Evolutionary conservation across 2,329 filamentous ascomycete genomes (phyloP), one percentile per base, ranked within the genome.

Genomic region (Cytospora piceicola): DNA sequence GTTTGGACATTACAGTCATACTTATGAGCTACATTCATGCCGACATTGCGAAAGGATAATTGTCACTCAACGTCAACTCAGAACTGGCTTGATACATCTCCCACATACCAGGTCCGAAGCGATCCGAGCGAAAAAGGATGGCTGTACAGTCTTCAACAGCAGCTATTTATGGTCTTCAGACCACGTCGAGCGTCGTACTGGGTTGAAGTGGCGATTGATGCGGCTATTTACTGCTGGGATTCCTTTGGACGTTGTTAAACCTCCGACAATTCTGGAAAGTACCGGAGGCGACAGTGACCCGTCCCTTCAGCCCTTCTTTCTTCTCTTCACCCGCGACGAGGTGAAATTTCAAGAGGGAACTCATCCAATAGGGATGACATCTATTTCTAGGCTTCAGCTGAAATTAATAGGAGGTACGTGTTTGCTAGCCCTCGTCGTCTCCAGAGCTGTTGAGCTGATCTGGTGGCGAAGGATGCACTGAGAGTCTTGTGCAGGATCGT

Each of bases 101-200:
- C 55, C 55, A 15, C 24, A 58, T 2, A 58, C 55, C 14, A n/a
- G 12, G 55, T 9, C 15, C n/a, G 55, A 58, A 29, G 55, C 55
- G 32, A 34, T 29, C 27, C 22, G 17, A 30, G 55, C 55, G 15
- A 22, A 24, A 9, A 7, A 15, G 12, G 55, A 58, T 27, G 22
- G 15, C 22, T 58, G 55, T 12, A 34, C 55, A 7, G 17, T 42
- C 0, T 58, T 58, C 32, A 29, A 2, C 4, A 3, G 2, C 36
- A n/a, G 5, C 27, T 5, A 29, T 29, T 3, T 29, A 29, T 29
- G 27, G 27, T 5, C 27, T 29, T 5, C 27, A n/a, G n/a, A 29
- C 27, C 27, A 3, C 32, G 32, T n/a, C 1, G 24, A 15, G 30
- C n/a, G 22, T 20, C 22, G n/a, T 9, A 6, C 5, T n/a, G 12